These are phyloP conservation scores for Epichloe amarillans DNA, from an alignment of 2,329 filamentous ascomycete species.

Conservation along the genomic window DNA sequence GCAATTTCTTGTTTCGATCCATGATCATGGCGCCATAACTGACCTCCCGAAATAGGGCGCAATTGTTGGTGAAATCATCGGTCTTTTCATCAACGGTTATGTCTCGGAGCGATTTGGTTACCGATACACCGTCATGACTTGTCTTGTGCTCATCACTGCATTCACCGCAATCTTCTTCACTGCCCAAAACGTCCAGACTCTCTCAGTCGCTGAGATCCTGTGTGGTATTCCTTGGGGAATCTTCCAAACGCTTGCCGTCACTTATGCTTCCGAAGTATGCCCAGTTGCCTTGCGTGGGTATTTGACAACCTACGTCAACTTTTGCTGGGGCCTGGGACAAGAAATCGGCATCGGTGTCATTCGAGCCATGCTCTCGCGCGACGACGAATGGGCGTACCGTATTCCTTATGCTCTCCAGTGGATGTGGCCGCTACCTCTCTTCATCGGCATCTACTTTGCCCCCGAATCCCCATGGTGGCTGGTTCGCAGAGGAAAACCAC, in stretches of 20 bases:
- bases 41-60: conserved; percentile 9
- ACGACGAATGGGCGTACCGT: conserved; percentile 56
- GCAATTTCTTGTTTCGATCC: not conserved
- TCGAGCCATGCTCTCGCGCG: conserved; percentile 46
- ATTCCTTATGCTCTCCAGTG: conserved; percentile 64
- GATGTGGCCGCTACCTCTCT: conserved; percentile 61
- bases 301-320: conserved; percentile 62
- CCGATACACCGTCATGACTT: conserved; percentile 47
- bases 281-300: conserved; percentile 59
- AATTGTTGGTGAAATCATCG: conserved; percentile 46
- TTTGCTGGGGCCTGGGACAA: conserved; percentile 68
- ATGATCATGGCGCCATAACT: not conserved
- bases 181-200: conserved; percentile 42
- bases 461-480: conserved; percentile 66
- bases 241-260: conserved; percentile 45
- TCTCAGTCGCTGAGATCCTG: conserved; percentile 48
- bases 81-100: conserved; percentile 52
- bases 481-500: conserved; percentile 50
- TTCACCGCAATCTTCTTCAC: conserved; percentile 55
- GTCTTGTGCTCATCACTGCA: conserved; percentile 37
- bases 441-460: conserved; percentile 52
- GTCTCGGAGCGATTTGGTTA: conserved; percentile 56
- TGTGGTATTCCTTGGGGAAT: conserved; percentile 51
- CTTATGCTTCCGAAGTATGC: conserved; percentile 60
- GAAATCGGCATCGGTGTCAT: conserved; percentile 63